A percentile compares a stretch with the other conserved stretches of the same genome.
Evolutionary conservation across 1,284 basidiomycete species (phyloP).

Genomic region (Pseudozyma pruni): DNA sequence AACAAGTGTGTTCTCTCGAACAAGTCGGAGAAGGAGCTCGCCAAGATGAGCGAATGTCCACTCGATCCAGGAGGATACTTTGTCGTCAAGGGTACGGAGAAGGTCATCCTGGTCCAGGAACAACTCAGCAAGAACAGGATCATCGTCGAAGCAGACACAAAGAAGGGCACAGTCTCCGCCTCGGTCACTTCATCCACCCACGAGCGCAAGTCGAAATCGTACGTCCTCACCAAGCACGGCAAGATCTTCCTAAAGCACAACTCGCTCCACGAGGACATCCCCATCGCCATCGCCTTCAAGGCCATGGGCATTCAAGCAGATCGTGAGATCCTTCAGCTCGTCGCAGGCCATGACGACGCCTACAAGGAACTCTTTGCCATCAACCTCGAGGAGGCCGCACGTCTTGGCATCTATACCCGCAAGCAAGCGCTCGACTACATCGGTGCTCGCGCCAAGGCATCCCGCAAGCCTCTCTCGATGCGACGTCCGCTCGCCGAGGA

Average conservation of each 20-base stretch:
- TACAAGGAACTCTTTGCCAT: conserved; percentile 90
- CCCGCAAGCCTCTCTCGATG: conserved; percentile 76
- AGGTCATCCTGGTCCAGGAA: conserved; percentile 99
- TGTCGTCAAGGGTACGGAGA: conserved; percentile 98
- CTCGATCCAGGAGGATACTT: conserved; percentile 99
- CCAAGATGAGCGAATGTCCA: conserved; percentile 95
- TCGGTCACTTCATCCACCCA: conserved; percentile 95
- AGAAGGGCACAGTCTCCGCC: conserved; percentile 91
- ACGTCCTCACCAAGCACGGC: conserved; percentile 93
- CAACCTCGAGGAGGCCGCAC: conserved; percentile 88
- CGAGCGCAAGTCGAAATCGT: conserved; percentile 98
- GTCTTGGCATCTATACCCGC: conserved; percentile 79
- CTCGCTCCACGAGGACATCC: conserved; percentile 95
- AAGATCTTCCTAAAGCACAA: conserved; percentile 94
- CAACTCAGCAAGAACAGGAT: conserved; percentile 99
- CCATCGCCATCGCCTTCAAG: conserved; percentile 94
- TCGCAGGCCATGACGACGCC: conserved; percentile 89
- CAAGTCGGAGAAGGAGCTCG: conserved; percentile 81
- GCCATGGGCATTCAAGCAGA: conserved; percentile 90
- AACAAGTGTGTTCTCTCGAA: conserved; percentile 85
- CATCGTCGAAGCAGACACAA: conserved; percentile 83
- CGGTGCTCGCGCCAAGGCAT: conserved; percentile 89
- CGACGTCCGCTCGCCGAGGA: conserved; percentile 90
- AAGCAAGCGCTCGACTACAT: conserved; percentile 97
- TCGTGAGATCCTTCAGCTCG: conserved; percentile 95